Base-by-base conservation (phyloP, 148 eudicot genomes). In the Rhododendron vialii region DNA sequence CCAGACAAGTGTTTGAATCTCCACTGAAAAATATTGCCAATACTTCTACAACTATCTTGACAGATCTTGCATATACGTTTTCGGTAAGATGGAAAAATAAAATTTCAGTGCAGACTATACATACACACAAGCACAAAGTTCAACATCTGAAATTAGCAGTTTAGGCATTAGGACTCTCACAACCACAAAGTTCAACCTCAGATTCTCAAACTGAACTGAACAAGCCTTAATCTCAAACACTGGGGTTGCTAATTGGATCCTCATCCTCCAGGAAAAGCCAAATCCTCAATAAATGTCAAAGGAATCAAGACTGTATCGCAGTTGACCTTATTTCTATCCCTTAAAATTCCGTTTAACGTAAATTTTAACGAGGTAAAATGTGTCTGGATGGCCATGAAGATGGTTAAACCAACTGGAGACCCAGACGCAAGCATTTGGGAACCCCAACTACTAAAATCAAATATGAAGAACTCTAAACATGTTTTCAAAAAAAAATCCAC, bases 401-500 rank as follows among this genome's bases (percentile, higher is more conserved):
- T 74, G 48, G 57, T 13, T 2, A 55, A 65, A 84, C 30, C 61
- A 22, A 12, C 24, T 33, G 80, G 69, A 45, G 36, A 14, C 36
- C 10, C 48, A 2, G 5, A 28, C 3, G 17, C 47, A 84, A 51
- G 20, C 80, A 43, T 5, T 83, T 26, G 9, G 24, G 41, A 20
- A 45, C 22, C 26, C 78, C 38, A 43, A 6, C 38, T 1, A 18
- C 35, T 13, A 22, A 33, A 74, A 14, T n/a, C 7, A 28, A 17
- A 33, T 69, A 71, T 74, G 14, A 84, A 84, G 24, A 84, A 84
- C 48, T 74, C 63, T 1, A 69, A 81, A 81, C 6, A 57, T 10
- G 50, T 81, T 81, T 26, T n/a, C 20, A 30, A 28, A 80, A 22
- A 30, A 55, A 80, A 11, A 3, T 50, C 22, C 20, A 80, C 38